Evolutionary conservation across 169 alveolate genomes (phyloP).

Genomic region (Plasmodium blacklocki): DNA sequence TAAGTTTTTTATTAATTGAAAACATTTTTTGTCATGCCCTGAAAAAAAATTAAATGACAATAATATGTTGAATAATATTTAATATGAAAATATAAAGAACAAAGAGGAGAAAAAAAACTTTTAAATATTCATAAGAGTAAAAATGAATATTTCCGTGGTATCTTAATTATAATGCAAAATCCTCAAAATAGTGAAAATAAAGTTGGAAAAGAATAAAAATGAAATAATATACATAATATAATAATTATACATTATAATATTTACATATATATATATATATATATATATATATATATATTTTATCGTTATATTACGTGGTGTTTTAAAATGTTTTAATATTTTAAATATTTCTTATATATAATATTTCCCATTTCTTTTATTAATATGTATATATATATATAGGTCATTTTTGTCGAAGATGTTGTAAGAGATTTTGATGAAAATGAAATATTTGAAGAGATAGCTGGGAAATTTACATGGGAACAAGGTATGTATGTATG

Average conservation of each 20-base stretch:
- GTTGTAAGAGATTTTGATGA: constrained; percentile 73
- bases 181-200: constrained; percentile 49
- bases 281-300: not conserved
- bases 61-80: too few species aligned
- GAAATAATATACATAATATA: too few species aligned
- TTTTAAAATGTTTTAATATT: not conserved
- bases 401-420: constrained; percentile 59
- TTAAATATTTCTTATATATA: not conserved
- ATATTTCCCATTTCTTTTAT: not conserved
- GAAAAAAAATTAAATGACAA: too few species aligned
- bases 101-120: too few species aligned
- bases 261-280: not conserved
- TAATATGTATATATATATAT: not conserved
- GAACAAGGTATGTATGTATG: constrained; percentile 79
- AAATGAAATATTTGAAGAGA: constrained; percentile 79
- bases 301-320: not conserved
- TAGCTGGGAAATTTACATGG: constrained; percentile 85
- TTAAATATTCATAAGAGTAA: not conserved
- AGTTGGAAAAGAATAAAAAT: constrained; percentile 18
- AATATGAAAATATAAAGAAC: too few species aligned
- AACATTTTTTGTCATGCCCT: too few species aligned
- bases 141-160: constrained; percentile 16
- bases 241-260: not conserved
- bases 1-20: too few species aligned
- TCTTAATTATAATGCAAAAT: constrained; percentile 47